Conservation (phyloP, 805 yeast species). For the Barnettozyma californica region DNA sequence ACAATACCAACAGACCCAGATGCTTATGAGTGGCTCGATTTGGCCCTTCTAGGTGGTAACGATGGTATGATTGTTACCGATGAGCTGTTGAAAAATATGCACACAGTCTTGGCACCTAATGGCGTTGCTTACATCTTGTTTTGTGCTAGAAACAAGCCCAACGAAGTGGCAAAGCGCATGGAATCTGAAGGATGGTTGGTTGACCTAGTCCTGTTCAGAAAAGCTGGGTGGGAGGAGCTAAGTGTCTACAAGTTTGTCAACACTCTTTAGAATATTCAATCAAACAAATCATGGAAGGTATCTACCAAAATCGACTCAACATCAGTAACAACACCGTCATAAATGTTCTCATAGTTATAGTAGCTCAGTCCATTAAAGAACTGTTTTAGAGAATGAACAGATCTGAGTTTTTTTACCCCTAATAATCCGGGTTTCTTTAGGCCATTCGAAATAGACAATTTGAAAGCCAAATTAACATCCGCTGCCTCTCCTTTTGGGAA, state of each 20-base stretch:
- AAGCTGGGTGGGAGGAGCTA: constrained; percentile 95
- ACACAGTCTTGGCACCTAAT: constrained; percentile 40
- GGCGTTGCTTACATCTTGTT: constrained; percentile 88
- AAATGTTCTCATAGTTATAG: constrained; percentile 60
- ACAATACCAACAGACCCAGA: constrained; percentile 41
- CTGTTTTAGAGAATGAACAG: constrained; percentile 45
- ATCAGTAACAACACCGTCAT: constrained; percentile 43
- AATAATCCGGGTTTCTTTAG: constrained; percentile 31
- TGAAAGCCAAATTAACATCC: constrained; percentile 13
- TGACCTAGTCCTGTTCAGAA: constrained; percentile 52
- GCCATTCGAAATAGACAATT: constrained; percentile 16
- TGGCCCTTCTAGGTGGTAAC: constrained; percentile 85
- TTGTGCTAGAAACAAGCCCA: constrained; percentile 87
- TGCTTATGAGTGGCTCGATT: constrained; percentile 71
- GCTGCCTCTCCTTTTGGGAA: constrained; percentile 14
- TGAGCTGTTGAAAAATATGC: constrained; percentile 49
- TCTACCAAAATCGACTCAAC: constrained; percentile 47
- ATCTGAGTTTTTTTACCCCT: constrained; percentile 36
- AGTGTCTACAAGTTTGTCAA: constrained; percentile 59
- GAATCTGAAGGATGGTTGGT: constrained; percentile 46
- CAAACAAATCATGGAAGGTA: constrained; percentile 51
- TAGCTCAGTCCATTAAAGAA: constrained; percentile 66
- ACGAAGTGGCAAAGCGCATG: constrained; percentile 47
- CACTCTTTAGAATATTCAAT: not conserved
- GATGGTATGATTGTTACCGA: constrained; percentile 88